Evolutionary conservation across 495 filamentous ascomycete genomes (phyloP).

Genomic region (Hypoxylon fragiforme): DNA sequence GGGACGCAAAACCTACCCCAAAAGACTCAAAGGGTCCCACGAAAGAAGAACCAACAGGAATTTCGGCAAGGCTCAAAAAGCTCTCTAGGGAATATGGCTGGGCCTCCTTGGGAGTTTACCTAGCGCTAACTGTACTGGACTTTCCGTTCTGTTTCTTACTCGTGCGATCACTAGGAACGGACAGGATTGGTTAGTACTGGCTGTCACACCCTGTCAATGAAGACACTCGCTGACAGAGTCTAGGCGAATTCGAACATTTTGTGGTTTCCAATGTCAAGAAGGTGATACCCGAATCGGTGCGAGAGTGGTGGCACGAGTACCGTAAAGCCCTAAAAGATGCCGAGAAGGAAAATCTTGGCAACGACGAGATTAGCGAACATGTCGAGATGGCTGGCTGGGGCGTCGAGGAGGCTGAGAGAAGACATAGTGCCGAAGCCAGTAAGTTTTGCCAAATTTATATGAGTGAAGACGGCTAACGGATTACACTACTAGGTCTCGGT

Average conservation of each 20-base stretch:
- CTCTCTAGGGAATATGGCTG: slow-evolving; percentile 95
- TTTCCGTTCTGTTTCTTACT: slow-evolving; percentile 94
- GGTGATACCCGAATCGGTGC: slow-evolving; percentile 55
- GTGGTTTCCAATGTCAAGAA: slow-evolving; percentile 52
- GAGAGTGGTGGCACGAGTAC: slow-evolving; percentile 48
- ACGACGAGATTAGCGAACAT: slow-evolving; percentile 38
- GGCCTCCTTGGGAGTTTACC: slow-evolving; percentile 89
- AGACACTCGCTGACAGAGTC: slow-evolving; percentile 4
- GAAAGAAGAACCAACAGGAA: slow-evolving; percentile 49
- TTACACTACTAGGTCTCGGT: slow-evolving; percentile 45
- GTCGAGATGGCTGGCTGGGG: slow-evolving; percentile 53
- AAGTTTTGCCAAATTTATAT: slow-evolving; percentile 34
- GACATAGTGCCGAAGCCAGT: slow-evolving; percentile 57
- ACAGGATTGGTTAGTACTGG: slow-evolving; percentile 67
- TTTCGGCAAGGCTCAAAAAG: slow-evolving; percentile 73
- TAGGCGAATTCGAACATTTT: slow-evolving; percentile 55
- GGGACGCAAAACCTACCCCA: slow-evolving; percentile 27
- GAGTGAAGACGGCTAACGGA: no score
- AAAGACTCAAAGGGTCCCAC: slow-evolving; percentile 26
- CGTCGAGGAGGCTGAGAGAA: slow-evolving; percentile 54
- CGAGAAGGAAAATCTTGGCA: slow-evolving; percentile 35
- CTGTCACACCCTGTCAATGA: slow-evolving; percentile 57
- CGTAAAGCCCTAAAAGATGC: slow-evolving; percentile 41
- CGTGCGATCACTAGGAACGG: slow-evolving; percentile 79
- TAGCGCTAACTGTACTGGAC: slow-evolving; percentile 79